Percentiles rank a stretch among this genome's conserved stretches.
Evolutionary conservation across 495 filamentous ascomycete species (phyloP).

Genomic region (Talaromyces thailandensis): DNA sequence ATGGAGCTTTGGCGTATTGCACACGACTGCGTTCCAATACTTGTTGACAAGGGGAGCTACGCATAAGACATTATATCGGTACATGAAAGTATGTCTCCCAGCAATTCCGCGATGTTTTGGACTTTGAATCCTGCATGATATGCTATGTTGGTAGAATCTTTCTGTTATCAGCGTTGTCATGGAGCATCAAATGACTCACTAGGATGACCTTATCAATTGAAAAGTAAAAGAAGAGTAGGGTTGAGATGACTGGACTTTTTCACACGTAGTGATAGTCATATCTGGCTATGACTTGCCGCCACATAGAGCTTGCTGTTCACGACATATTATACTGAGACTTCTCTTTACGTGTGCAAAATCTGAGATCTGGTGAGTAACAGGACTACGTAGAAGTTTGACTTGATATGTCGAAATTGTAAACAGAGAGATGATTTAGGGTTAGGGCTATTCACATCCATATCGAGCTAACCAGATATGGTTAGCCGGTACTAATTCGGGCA

Average conservation of each 20-base stretch:
- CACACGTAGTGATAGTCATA: no score
- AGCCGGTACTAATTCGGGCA: neutral
- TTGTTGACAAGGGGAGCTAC: neutral
- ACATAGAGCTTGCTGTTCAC: no score
- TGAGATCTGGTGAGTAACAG: neutral
- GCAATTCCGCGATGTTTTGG: neutral
- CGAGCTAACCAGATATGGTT: neutral
- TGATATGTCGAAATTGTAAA: neutral
- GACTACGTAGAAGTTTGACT: neutral
- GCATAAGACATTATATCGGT: neutral
- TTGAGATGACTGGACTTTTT: no score
- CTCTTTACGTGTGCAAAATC: neutral
- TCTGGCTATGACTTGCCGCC: no score
- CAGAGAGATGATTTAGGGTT: neutral
- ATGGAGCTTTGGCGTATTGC: neutral
- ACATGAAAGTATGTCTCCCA: neutral
- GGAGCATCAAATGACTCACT: no score
- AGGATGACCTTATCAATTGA: no score
- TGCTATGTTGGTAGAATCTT: neutral
- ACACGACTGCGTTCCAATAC: neutral
- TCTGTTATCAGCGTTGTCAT: no score
- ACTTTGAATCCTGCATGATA: neutral
- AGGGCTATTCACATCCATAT: neutral
- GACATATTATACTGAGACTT: no score
- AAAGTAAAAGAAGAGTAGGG: no score